Evolutionary conservation across 164 flowering plant genomes (phyloP), one percentile per base, ranked within the genome.

Genomic region (Platanus orientalis): DNA sequence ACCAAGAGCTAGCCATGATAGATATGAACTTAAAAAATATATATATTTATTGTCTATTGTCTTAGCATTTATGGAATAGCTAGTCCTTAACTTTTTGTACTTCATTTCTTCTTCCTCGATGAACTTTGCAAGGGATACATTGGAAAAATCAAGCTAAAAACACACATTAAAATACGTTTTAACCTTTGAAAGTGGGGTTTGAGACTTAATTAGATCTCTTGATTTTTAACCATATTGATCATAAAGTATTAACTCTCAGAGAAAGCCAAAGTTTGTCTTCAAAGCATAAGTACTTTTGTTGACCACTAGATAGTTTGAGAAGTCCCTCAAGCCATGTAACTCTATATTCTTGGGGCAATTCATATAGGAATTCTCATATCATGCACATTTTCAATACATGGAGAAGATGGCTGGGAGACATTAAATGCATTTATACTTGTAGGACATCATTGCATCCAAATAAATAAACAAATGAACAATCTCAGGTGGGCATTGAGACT

Each of bases 321-420:
- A 42, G 47, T 13, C 47, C 47, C 47, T 14, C 47, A 10, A 25
- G 29, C 10, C 3, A 52, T 3, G 30, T 48, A 4, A 48, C 17
- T 23, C 27, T 49, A 16, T 51, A 50, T 34, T 36, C 65, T 45
- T 45, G 49, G 49, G 49, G 19, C n/a, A 16, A 45, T 45, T 45
- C 3, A 51, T 62, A 34, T 50, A 42, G 57, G 17, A 34, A 62
- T 34, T 16, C 17, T 23, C 44, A 62, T 52, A 52, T 50, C 19
- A 53, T 40, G 66, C 36, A 63, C 50, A 42, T 36, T 52, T 63
- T 63, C 48, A 63, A 39, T 52, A 20, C 66, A 53, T 24, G 24
- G 65, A 30, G 54, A 61, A 21, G 45, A 30, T 32, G 24, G 28
- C 21, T 61, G 45, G 56, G 58, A 50, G 42, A 61, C 64, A 58